A percentile compares a stretch with the other conserved stretches of the same genome.
These are phyloP conservation scores for Chrysoporthe cubensis DNA, from an alignment of 2,329 filamentous ascomycete species.

Conservation along the genomic window DNA sequence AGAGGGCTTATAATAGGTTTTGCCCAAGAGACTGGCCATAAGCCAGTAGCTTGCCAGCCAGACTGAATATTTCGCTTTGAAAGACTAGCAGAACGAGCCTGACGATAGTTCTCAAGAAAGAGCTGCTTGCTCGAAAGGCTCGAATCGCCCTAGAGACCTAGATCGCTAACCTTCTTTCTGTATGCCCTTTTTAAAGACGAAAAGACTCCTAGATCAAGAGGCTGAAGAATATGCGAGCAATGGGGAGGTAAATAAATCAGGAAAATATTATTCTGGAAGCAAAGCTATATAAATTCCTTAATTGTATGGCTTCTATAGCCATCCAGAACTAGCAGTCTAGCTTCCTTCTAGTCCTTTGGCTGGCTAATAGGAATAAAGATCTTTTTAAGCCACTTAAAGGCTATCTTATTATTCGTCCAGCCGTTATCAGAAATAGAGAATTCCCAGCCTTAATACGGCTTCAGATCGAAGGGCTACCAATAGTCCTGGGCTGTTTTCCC, in stretches of 20 bases:
- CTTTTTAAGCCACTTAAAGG: neutral
- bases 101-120: too few relatives aligned
- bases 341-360: neutral
- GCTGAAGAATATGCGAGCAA: neutral
- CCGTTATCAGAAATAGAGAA: neutral
- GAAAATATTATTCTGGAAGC: slow-evolving; percentile 30
- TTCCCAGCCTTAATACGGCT: neutral
- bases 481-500: neutral
- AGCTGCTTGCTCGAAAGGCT: too few relatives aligned
- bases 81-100: too few relatives aligned
- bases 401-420: neutral
- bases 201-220: neutral
- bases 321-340: neutral
- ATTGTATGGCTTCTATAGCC: slow-evolving; percentile 1
- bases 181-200: neutral
- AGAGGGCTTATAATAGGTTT: too few relatives aligned
- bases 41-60: too few relatives aligned
- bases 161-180: neutral
- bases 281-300: neutral
- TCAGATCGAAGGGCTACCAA: neutral
- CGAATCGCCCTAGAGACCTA: too few relatives aligned
- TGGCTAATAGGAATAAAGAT: neutral
- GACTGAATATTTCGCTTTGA: too few relatives aligned
- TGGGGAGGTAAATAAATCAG: slow-evolving; percentile 30
- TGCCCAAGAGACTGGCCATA: too few relatives aligned